phyloP scores from a whole-genome alignment of 176 grass and related monocot genomes.

The Cocos nucifera region DNA sequence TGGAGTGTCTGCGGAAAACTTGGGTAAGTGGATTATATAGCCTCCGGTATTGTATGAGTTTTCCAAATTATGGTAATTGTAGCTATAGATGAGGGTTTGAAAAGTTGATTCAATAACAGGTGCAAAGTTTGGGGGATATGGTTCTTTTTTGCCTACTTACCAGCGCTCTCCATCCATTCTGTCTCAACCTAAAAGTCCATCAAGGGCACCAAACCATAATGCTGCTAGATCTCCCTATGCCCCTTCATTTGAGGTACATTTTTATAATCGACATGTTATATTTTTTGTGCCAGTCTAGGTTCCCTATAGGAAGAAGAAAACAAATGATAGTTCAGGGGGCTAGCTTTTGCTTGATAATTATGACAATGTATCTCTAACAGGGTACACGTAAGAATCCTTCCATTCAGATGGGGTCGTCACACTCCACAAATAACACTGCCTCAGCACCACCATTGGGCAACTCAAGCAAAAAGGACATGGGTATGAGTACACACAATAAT shows the following conservation, averaged over 20 bases:
- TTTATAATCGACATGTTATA: not conserved
- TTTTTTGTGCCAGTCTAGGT: no score
- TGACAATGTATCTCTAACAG: conserved; percentile 23
- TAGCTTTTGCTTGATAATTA: no score
- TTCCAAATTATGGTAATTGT: conserved; percentile 15
- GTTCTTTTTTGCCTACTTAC: conserved; percentile 88
- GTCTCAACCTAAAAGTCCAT: conserved; percentile 53
- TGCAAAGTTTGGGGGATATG: conserved; percentile 91
- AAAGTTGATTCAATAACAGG: conserved; percentile 47
- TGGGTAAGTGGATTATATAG: conserved; percentile 55
- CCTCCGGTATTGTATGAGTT: conserved; percentile 13
- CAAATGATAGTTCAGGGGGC: no score
- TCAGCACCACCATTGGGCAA: conserved; percentile 32
- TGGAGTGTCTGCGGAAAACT: conserved; percentile 79
- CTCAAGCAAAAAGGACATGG: conserved; percentile 38
- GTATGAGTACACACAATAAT: conserved; percentile 26
- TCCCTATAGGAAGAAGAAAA: no score
- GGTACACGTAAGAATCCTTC: conserved; percentile 35
- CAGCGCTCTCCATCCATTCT: conserved; percentile 68
- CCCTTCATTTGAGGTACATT: conserved; percentile 53
- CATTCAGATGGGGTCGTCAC: conserved; percentile 30
- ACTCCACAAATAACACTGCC: conserved; percentile 39
- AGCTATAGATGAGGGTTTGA: not conserved
- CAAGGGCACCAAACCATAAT: conserved; percentile 27
- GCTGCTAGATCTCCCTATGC: conserved; percentile 59